Base-by-base conservation (phyloP, 208 protist species). In the Zelonia costaricensis region DNA sequence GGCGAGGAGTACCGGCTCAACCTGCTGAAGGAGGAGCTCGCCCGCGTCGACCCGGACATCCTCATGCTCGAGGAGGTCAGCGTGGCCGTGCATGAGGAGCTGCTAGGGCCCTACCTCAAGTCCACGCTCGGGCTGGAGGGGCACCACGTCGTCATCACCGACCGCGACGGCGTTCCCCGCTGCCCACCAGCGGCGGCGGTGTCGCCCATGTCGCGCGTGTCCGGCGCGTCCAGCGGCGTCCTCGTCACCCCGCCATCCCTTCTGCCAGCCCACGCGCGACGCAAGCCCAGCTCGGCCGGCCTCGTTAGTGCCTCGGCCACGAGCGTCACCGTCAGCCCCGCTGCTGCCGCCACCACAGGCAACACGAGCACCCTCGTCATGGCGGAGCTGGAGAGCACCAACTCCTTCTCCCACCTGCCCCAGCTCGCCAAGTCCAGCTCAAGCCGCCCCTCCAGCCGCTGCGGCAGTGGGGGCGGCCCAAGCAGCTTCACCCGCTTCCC, bases 1-100 rank as follows among this genome's bases (percentile, higher is more conserved):
- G 81, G 76, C 20, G 86, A 95, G 60, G 77, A 88, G 30, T 91
- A 93, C 58, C 76, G 90, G 22, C 44, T 88, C n/a, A 48, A 59
- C 45, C 74, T 88, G 16, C 69, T 93, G 18, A 69, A 84, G 55
- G 65, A 91, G 40, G 80, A 95, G 65, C 43, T 95, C 16, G 45
- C 42, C 9, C 22, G 73, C 8, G 55, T 72, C 8, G 53, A 68
- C 35, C 61, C 90, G 28, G 86, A 93, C 59, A 82, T 95, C 46
- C 54, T 93, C 25, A 58, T 81, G 22, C 57, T 93, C 33, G 67
- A 80, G 30, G 86, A 95, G 71, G 84, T 95, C 33, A 95, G 86
- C 74, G 80, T 86, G 13, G 76, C 78, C 52, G 78, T 87, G 12
- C 88, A 81, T 60, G 62, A 69, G 33, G 61, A 69, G 45, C 65